Evolutionary conservation across 2,329 filamentous ascomycete species (phyloP), one percentile per base, ranked within the genome.

Genomic region (Calonectria pseudoreteaudii): DNA sequence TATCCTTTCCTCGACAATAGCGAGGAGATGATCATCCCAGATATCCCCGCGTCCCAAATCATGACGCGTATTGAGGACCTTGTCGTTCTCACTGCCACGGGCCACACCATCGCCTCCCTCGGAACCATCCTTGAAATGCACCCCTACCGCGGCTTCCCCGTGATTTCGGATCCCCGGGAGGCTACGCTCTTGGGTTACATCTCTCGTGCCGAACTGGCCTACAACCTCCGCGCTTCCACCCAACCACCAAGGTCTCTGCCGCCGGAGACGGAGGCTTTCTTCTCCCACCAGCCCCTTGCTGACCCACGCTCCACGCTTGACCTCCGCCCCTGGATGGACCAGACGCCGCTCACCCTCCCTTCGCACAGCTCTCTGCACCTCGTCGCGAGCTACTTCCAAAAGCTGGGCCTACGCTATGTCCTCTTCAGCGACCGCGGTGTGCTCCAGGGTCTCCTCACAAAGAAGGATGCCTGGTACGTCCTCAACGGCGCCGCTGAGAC

Each of bases 401-500:
- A 96, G 82, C 91, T 99, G 11, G 97, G 97, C 26, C 86, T 99
- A 75, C 91, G 96, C 66, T 98, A 98, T 85, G 91, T 99, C 7
- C 86, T 98, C 4, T 97, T 98, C 83, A 92, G 91, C 49, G 94
- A 98, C 77, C 91, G 93, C 64, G 97, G 97, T 26, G 91, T 91
- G 65, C 86, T 99, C 49, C 93, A 95, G 83, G 97, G 97, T 0
- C 84, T 99, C 62, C 86, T 98, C 78, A 99, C 97, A 26, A 98
- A 98, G 88, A 99, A 99, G 87, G 97, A 99, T 85, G 93, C 98
- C 41, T 98, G 96, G 94, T 96, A 95, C 83, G 92, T 98, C 49
- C 88, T 98, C 58, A 95, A 98, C 82, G 94, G 93, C 52, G 92
- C 91, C 13, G 93, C 93, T 76, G 91, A 93, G 82, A 90, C 90